Percentiles rank a stretch among this genome's conserved stretches.
phyloP scores from a whole-genome alignment of 768 basidiomycete genomes.

The Rhizopogon vulgaris region DNA sequence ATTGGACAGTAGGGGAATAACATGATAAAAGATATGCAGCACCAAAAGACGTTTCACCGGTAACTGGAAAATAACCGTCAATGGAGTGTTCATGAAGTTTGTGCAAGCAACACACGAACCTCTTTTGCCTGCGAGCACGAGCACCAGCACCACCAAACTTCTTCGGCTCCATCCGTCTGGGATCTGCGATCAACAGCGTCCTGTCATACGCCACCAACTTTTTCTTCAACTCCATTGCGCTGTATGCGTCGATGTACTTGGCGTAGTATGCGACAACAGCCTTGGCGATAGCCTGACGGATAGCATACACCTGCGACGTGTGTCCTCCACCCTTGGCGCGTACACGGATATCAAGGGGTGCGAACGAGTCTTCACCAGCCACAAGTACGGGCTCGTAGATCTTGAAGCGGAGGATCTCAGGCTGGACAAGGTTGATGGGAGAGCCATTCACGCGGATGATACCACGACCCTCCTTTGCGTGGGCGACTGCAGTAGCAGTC shows the following conservation, averaged over 20 bases:
- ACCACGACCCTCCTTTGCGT: conserved; percentile 94
- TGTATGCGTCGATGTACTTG: conserved; percentile 97
- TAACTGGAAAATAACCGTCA: conserved; percentile 45
- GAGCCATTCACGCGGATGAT: conserved; percentile 95
- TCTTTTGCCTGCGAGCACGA: conserved; percentile 97
- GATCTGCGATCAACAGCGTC: conserved; percentile 85
- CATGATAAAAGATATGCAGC: conserved; percentile 36
- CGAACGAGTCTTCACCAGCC: conserved; percentile 84
- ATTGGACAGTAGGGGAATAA: conserved; percentile 34
- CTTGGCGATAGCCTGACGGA: conserved; percentile 98
- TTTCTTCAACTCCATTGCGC: conserved; percentile 97
- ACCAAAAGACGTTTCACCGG: conserved; percentile 36
- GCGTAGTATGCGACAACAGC: conserved; percentile 97
- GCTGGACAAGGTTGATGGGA: conserved; percentile 92
- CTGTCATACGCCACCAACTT: conserved; percentile 94
- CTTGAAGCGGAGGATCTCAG: conserved; percentile 95
- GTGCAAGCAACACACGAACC: conserved; percentile 35
- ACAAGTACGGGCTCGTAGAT: conserved; percentile 97
- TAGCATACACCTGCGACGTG: conserved; percentile 97
- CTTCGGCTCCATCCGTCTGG: conserved; percentile 98
- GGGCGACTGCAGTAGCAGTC: conserved; percentile 98
- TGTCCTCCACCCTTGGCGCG: conserved; percentile 99
- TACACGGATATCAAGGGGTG: conserved; percentile 89
- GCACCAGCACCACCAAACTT: conserved; percentile 99
- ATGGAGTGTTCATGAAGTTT: background rate